These are phyloP conservation scores for Tolypocladium amazonense DNA, from an alignment of 2,329 filamentous ascomycete species.

Conservation along the genomic window DNA sequence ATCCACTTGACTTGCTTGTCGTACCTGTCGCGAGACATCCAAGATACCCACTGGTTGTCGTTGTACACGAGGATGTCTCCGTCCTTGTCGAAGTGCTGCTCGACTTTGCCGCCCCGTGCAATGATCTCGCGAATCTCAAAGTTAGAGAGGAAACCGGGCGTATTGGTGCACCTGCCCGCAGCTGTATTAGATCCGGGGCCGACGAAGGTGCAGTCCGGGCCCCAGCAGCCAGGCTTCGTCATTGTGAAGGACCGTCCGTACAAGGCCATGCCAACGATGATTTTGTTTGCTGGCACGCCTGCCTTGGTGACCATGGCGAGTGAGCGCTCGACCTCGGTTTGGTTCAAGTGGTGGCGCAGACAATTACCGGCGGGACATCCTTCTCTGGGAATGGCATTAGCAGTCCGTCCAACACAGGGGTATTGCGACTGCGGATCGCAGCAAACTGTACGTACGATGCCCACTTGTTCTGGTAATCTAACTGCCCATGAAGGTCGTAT, in stretches of 20 bases:
- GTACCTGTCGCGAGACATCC: background rate
- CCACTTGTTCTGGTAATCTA: constrained; percentile 18
- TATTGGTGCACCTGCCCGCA: constrained; percentile 15
- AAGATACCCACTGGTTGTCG: constrained; percentile 6
- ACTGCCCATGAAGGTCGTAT: constrained; percentile 22
- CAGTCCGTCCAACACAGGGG: background rate
- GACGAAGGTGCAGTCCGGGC: constrained; percentile 12
- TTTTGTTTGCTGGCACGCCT: constrained; percentile 16
- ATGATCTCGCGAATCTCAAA: constrained; percentile 16
- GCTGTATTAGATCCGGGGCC: constrained; percentile 12
- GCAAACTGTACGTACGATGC: constrained; percentile 3
- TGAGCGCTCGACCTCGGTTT: constrained; percentile 20
- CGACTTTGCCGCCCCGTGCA: background rate
- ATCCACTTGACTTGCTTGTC: background rate
- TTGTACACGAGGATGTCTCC: constrained; percentile 11
- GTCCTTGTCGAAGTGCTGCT: background rate
- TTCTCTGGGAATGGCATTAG: background rate
- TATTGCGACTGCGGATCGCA: background rate
- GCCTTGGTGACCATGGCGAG: constrained; percentile 24
- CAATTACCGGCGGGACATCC: constrained; percentile 19
- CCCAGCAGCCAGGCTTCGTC: constrained; percentile 15
- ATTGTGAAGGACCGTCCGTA: constrained; percentile 24
- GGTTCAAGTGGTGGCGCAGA: constrained; percentile 23
- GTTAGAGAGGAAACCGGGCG: constrained; percentile 19
- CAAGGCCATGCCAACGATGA: constrained; percentile 19